These are phyloP conservation scores for Diaporthe vaccinii DNA, from an alignment of 2,329 filamentous ascomycete species.

Conservation along the genomic window DNA sequence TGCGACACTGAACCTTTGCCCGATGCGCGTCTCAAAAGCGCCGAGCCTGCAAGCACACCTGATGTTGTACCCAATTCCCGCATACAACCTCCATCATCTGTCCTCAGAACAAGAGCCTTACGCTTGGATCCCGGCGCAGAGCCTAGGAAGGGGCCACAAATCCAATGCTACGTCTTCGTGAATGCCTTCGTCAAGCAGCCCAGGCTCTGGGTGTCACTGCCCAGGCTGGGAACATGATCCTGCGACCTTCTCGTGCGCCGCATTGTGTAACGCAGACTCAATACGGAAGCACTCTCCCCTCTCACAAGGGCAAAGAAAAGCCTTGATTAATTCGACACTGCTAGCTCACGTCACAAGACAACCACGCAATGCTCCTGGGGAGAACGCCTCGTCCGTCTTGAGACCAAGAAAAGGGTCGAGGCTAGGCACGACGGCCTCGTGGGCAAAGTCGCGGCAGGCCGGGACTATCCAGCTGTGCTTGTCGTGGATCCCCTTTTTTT, in stretches of 20 bases:
- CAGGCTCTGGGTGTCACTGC: not conserved
- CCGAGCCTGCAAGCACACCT: conserved; percentile 13
- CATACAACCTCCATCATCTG: conserved; percentile 14
- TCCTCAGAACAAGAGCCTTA: not conserved
- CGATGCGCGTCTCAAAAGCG: conserved; percentile 5
- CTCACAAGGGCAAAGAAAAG: not conserved
- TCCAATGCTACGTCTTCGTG: not conserved
- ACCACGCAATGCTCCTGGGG: not conserved
- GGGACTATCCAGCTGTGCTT: conserved; percentile 18
- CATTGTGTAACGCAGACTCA: not conserved
- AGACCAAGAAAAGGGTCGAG: conserved; percentile 2
- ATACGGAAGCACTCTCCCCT: not conserved
- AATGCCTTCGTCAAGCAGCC: not conserved
- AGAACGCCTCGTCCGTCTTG: conserved; percentile 13
- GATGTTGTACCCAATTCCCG: conserved; percentile 11
- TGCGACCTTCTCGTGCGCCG: not conserved
- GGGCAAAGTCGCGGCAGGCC: conserved; percentile 30
- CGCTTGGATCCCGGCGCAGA: conserved; percentile 6
- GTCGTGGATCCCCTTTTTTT: conserved; percentile 5
- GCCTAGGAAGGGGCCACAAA: not conserved
- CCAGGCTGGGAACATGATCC: not conserved
- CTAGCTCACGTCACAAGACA: conserved; percentile 23
- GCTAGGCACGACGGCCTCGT: conserved; percentile 18
- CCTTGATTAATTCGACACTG: not conserved
- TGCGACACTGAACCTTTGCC: conserved; percentile 8